phyloP scores from a whole-genome alignment of 495 filamentous ascomycete genomes.

The Clohesyomyces aquaticus region DNA sequence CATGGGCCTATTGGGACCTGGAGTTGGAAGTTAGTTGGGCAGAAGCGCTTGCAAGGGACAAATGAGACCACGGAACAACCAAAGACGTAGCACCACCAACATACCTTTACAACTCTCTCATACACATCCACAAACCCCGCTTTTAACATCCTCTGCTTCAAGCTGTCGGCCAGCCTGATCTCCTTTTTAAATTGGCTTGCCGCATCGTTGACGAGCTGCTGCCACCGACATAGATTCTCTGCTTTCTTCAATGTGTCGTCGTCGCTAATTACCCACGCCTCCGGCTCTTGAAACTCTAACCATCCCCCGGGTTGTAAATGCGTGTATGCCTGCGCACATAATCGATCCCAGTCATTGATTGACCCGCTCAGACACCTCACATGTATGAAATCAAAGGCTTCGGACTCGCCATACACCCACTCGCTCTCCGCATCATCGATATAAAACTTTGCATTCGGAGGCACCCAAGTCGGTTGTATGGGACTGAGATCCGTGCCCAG shows the following conservation, averaged over 20 bases:
- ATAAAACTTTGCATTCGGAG: conserved; percentile 44
- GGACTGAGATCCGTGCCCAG: conserved; percentile 44
- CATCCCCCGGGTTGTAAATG: conserved; percentile 40
- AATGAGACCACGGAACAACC: background rate
- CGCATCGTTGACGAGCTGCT: conserved; percentile 16
- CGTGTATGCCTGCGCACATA: conserved; percentile 32
- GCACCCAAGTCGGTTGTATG: conserved; percentile 43
- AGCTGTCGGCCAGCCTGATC: conserved; percentile 18
- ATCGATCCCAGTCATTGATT: conserved; percentile 38
- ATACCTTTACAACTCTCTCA: conserved; percentile 32
- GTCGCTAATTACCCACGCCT: conserved; percentile 31
- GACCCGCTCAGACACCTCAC: conserved; percentile 29
- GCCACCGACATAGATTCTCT: conserved; percentile 23
- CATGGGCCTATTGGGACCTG: conserved; percentile 41
- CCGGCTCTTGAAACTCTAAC: conserved; percentile 43
- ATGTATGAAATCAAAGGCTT: conserved; percentile 45
- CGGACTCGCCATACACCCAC: conserved; percentile 37
- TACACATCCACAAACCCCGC: conserved; percentile 41
- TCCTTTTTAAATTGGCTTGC: conserved; percentile 30
- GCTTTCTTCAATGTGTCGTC: conserved; percentile 32
- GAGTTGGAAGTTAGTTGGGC: background rate
- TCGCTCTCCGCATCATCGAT: conserved; percentile 43
- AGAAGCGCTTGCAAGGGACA: background rate
- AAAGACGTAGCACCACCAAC: background rate
- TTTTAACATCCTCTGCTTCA: conserved; percentile 28